A percentile compares a stretch with the other conserved stretches of the same genome.
These are phyloP conservation scores for Hyphochytrium catenoides DNA, from an alignment of 352 stramenopile genomes.

Conservation along the genomic window DNA sequence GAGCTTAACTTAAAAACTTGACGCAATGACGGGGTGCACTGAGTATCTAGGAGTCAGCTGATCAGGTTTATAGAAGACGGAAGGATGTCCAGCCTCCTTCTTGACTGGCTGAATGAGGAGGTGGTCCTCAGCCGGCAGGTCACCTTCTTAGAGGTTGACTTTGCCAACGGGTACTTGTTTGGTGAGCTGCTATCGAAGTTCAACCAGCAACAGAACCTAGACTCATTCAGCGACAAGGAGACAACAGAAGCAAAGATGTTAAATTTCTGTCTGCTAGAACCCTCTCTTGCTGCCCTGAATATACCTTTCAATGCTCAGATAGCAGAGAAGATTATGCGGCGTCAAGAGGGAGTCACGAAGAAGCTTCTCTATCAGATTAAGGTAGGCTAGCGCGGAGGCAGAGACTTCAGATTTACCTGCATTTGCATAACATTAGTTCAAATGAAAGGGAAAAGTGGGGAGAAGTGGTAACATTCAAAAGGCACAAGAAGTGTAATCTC, in stretches of 20 bases:
- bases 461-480: too few species aligned
- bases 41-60: too few species aligned
- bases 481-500: too few species aligned
- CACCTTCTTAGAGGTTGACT: constrained; percentile 34
- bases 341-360: constrained; percentile 20
- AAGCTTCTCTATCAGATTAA: constrained; percentile 68
- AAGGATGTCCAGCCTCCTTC: constrained; percentile 36
- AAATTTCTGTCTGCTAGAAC: constrained; percentile 66
- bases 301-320: constrained; percentile 45
- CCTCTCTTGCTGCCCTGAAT: constrained; percentile 31
- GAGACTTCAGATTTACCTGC: too few species aligned
- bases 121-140: constrained; percentile 32
- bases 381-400: too few species aligned
- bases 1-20: too few species aligned
- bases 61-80: too few species aligned
- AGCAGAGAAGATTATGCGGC: constrained; percentile 53
- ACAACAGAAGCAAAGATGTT: constrained; percentile 51
- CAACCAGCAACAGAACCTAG: constrained; percentile 68
- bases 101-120: constrained; percentile 55
- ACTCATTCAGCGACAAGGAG: constrained; percentile 36
- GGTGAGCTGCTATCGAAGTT: constrained; percentile 51
- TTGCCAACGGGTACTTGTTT: constrained; percentile 55
- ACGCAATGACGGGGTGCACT: too few species aligned
- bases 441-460: too few species aligned
- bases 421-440: too few species aligned